Percentiles rank a stretch among this genome's conserved stretches.
Conservation (phyloP, 768 basidiomycete genomes). For the Suillus luteus region DNA sequence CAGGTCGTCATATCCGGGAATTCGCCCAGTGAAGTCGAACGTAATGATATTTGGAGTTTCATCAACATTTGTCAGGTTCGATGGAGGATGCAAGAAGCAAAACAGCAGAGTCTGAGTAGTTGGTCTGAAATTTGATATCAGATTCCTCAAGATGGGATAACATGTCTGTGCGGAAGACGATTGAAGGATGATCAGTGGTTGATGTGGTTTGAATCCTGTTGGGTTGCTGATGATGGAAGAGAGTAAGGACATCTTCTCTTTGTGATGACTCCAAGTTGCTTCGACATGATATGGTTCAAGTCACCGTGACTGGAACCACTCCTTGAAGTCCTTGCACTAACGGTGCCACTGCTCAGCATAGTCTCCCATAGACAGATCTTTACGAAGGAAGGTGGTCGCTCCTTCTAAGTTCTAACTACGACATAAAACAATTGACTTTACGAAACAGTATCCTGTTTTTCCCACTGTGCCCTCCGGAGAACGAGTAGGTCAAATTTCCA, state of each 20-base stretch:
- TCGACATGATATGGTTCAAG: background rate
- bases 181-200: slow-evolving; percentile 57
- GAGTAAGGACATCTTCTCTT: slow-evolving; percentile 28
- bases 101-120: slow-evolving; percentile 46
- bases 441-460: slow-evolving; percentile 22
- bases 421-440: background rate
- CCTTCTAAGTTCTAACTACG: background rate
- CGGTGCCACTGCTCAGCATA: background rate
- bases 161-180: slow-evolving; percentile 61
- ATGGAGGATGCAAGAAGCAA: slow-evolving; percentile 57
- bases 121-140: slow-evolving; percentile 36
- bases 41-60: slow-evolving; percentile 36
- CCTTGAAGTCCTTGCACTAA: background rate
- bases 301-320: background rate
- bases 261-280: background rate
- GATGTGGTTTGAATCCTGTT: slow-evolving; percentile 26
- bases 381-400: background rate
- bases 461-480: slow-evolving; percentile 51
- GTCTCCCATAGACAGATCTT: background rate
- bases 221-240: slow-evolving; percentile 31
- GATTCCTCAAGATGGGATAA: slow-evolving; percentile 53
- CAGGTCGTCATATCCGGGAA: slow-evolving; percentile 54
- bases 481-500: slow-evolving; percentile 54
- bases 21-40: slow-evolving; percentile 49
- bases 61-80: slow-evolving; percentile 40